Base-by-base conservation (phyloP, 2,329 filamentous ascomycete genomes). In the Aspergillus uvarum region DNA sequence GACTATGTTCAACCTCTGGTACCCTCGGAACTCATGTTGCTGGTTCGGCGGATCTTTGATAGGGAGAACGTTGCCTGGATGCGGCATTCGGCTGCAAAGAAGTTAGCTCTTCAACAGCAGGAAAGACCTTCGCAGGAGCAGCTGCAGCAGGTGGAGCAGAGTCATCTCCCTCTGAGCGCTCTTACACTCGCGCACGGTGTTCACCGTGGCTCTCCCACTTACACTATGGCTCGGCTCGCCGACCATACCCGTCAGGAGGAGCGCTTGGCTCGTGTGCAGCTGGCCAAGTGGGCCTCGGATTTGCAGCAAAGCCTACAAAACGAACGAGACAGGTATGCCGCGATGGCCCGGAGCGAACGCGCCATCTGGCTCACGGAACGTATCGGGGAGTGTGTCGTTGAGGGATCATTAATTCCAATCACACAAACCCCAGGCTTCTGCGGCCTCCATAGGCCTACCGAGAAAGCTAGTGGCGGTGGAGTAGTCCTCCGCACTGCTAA, bases 1-100 rank as follows among this genome's bases (percentile, higher is more conserved):
- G 90, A 95, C 68, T 98, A 97, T 71, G 81, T 95, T 14, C 89
- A 91, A 62, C 94, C 94, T 1, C 81, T 97, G 4, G 77, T 90
- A 3, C 77, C 85, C 0, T 95, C 92, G 8, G 93, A 98, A 59
- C 84, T 98, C 2, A 70, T 75, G 5, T 75, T 79, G 8, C 80
- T 98, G 1, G 84, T 96, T n/a, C 80, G 86, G 8, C 85, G 85
- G 19, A 79, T 97, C 0, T 93, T 98, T 67, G 88, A 92, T 50
- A 83, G 84, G 4, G 88, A 94, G 50, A 92, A 90, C 38, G 85
- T 92, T 42, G 84, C 90, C 3, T 93, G 91, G 82, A 82, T 98
- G 54, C 87, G 94, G 29, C 89, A 98, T 74, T 84, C 88, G 1
- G 88, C 92, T 2, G 92, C 92, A 1, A 88, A 89, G 72, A 97